Evolutionary conservation across 129 eudicot species (phyloP), one percentile per base, ranked within the genome.

Genomic region (Tanacetum coccineum): DNA sequence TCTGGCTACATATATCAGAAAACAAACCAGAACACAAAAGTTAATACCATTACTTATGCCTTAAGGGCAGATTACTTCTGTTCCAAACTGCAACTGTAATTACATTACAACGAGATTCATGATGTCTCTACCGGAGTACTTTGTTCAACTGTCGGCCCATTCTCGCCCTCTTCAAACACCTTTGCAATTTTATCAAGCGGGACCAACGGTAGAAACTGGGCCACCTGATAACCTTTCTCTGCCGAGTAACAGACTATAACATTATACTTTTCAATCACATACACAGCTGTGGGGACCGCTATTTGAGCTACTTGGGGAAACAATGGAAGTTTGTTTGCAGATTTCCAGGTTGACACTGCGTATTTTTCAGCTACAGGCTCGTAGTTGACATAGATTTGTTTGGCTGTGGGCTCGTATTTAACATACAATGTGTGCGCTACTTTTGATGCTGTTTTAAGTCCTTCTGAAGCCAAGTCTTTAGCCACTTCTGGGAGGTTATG

Each of bases 341-440:
- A 61, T 13, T 82, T 68, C 98, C 98, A 92, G 32, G 91, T 80
- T 44, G 72, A 64, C 22, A 86, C 84, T 0, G 96, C 96, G 46
- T 88, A 88, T 21, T 80, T 82, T 76, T 85, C 91, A 3, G 84
- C 95, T 11, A 86, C 79, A 0, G 96, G 98, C 82, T 92, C 98
- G 70, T 88, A 92, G 79, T 77, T 84, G 21, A 18, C n/a, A 76
- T 88, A 85, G 12, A 86, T 72, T 50, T 83, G 88, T 63, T 80
- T 86, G 12, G 88, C 94, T 2, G 85, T 55, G 0, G 94, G 96
- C 82, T 85, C 81, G 73, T 83, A 85, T 81, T 78, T 74, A 0
- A 54, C 17, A 67, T 87, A 91, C 22, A 84, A 59, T 1, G 73
- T 64, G 9, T 80, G 72, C 1, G 76, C 88, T 15, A 67, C 48